Evolutionary conservation across 2,329 filamentous ascomycete species (phyloP).

Genomic region (Nothophoma quercina): DNA sequence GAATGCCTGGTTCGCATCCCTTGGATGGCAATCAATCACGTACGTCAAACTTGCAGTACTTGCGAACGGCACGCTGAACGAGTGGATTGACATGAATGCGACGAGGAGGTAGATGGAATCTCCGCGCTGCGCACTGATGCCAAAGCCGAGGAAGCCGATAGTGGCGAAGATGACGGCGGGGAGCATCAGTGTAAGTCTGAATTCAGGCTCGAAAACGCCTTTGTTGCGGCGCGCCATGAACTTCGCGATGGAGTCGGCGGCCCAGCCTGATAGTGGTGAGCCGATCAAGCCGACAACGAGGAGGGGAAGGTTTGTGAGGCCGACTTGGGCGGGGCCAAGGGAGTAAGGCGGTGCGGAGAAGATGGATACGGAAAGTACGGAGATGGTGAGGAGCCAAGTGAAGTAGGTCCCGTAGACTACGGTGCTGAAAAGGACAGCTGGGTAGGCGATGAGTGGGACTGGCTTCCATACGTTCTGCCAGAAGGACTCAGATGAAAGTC

Average conservation of each 20-base stretch:
- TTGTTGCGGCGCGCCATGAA: slow-evolving; percentile 76
- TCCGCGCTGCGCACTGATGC: slow-evolving; percentile 43
- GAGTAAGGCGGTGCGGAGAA: slow-evolving; percentile 82
- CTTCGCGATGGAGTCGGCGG: slow-evolving; percentile 76
- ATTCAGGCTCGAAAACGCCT: slow-evolving; percentile 91
- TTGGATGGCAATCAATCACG: slow-evolving; percentile 52
- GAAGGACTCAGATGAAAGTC: slow-evolving; percentile 40
- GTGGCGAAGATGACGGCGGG: slow-evolving; percentile 44
- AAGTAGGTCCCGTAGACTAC: slow-evolving; percentile 88
- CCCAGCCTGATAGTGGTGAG: slow-evolving; percentile 73
- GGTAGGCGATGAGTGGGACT: slow-evolving; percentile 82
- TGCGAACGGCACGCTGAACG: slow-evolving; percentile 49
- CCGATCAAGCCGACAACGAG: slow-evolving; percentile 82
- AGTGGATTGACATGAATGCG: slow-evolving; percentile 48
- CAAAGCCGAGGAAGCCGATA: slow-evolving; percentile 53
- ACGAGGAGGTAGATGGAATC: slow-evolving; percentile 40
- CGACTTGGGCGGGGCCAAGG: slow-evolving; percentile 82
- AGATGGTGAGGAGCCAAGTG: slow-evolving; percentile 91
- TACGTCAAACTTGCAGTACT: slow-evolving; percentile 51
- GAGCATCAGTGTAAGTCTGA: slow-evolving; percentile 61
- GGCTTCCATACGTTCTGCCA: slow-evolving; percentile 58
- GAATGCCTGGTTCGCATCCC: slow-evolving; percentile 52
- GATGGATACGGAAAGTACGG: slow-evolving; percentile 85
- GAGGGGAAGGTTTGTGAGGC: slow-evolving; percentile 78
- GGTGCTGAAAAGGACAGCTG: slow-evolving; percentile 81